These are phyloP conservation scores for Colletotrichum orchidophilum DNA, from an alignment of 2,329 filamentous ascomycete species.

Conservation along the genomic window DNA sequence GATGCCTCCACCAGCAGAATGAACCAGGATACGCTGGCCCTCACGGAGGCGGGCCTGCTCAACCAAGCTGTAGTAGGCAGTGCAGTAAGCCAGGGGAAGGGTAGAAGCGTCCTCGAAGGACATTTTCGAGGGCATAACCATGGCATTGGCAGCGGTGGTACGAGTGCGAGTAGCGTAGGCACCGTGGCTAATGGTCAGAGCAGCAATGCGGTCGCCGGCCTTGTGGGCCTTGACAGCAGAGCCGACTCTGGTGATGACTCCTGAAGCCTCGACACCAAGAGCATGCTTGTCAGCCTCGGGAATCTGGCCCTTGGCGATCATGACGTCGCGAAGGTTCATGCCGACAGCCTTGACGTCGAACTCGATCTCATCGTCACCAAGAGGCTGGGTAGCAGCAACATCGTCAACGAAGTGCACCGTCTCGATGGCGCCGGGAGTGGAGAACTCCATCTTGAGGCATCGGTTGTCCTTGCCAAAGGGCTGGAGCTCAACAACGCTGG, in stretches of 20 bases:
- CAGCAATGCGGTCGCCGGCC: slow-evolving; percentile 42
- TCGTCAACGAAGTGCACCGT: slow-evolving; percentile 52
- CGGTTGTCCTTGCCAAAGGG: slow-evolving; percentile 50
- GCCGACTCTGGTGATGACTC: slow-evolving; percentile 45
- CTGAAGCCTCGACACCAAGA: slow-evolving; percentile 45
- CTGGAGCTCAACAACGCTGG: slow-evolving; percentile 46
- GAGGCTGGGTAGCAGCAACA: slow-evolving; percentile 37
- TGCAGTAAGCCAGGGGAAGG: slow-evolving; percentile 41
- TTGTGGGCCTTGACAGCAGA: slow-evolving; percentile 40
- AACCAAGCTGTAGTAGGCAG: slow-evolving; percentile 48
- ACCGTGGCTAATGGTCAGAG: slow-evolving; percentile 34
- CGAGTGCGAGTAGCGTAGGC: slow-evolving; percentile 38
- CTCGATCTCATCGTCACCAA: slow-evolving; percentile 50
- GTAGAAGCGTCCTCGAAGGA: slow-evolving; percentile 49
- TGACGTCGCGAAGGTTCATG: slow-evolving; percentile 57
- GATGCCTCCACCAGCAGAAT: slow-evolving; percentile 47
- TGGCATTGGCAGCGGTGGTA: slow-evolving; percentile 35
- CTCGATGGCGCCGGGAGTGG: slow-evolving; percentile 49
- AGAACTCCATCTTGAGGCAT: slow-evolving; percentile 49
- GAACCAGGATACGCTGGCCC: slow-evolving; percentile 47
- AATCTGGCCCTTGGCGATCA: slow-evolving; percentile 53
- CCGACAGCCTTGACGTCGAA: slow-evolving; percentile 54
- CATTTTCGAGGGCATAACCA: slow-evolving; percentile 49
- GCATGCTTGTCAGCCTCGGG: slow-evolving; percentile 39
- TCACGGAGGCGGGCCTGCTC: slow-evolving; percentile 40